Base-by-base conservation (phyloP, 2,329 filamentous ascomycete species). In the Penicillium digitatum region DNA sequence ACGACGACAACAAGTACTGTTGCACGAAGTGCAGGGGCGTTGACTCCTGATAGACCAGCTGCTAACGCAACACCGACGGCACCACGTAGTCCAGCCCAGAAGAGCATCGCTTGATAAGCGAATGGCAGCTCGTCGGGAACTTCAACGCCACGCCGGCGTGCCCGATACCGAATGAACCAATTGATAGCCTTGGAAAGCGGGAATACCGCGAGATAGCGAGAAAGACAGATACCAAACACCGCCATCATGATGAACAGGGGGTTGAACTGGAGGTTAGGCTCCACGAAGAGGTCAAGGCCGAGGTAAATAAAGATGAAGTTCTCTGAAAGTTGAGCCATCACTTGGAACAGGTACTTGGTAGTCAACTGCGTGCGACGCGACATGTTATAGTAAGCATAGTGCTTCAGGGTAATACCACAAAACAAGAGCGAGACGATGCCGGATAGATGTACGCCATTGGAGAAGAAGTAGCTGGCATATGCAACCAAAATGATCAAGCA, bases 261-360 rank as follows among this genome's bases (percentile, higher is more conserved):
- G 69, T 96, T 95, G 76, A 95, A 99, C 56, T 90, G 85, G 24
- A 96, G 81, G 47, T 89, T 85, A 49, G 86, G 86, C 66, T 97
- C 92, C 3, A 94, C 96, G 72, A 99, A 97, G 27, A 99, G 81
- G 0, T 94, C 95, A 3, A 99, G 80, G 6, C 94, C 94, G 0
- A 99, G 84, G 69, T 99, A 99, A 73, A 99, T 99, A 78, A 99
- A 99, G 74, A 99, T 99, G 72, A 99, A 99, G 74, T 99, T 99
- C 76, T 99, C 94, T 0, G 93, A 96, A 43, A 99, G 77, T 74
- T 99, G 94, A 3, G 94, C 90, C 65, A 95, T 87, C 59, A 96
- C 87, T 72, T 95, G 90, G 77, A 99, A 99, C 54, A 96, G 82
- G 75, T 95, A 99, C 73, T 99, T 99, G 49, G 94, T 99, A 16